Evolutionary conservation across 139 green algal species (phyloP), one percentile per base, ranked within the genome.

Genomic region (Chlorella sp.): DNA sequence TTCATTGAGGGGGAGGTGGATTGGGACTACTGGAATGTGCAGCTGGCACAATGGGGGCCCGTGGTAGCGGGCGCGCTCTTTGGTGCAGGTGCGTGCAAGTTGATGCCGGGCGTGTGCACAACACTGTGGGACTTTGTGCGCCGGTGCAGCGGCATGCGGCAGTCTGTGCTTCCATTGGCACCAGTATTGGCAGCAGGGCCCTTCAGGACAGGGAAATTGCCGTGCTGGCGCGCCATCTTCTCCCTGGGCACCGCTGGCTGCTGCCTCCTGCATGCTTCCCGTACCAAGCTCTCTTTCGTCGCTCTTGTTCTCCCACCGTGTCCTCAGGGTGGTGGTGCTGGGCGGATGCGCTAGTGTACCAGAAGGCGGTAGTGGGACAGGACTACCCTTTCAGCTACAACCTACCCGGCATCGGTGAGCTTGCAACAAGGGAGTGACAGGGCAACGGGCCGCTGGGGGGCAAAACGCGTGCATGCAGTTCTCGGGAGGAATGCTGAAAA

Each of bases 1-100:
- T 92, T 92, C 39, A 92, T 93, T 34, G 76, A 94, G 60, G 92
- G 88, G 1, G 91, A 95, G 24, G 82, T 95, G 39, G 90, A 94
- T 83, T 94, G 91, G 68, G 91, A 91, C 2, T 64, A 69, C 28
- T 81, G 86, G 28, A 28, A 80, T 15, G 34, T 48, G 36, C 69
- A 84, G 60, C 84, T 92, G n/a, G 34, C 37, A 19, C 39, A 82
- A 5, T 91, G 88, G 68, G 88, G 91, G 2, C 89, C 90, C 2
- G 15, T 92, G 30, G 4, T 94, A 22, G 86, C 92, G 19, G 92
- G 92, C 22, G 89, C 87, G 30, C 61, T 94, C 24, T 94, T 94
- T 82, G 91, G 92, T 12, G 86, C 89, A 39, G 92, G 91, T 90
- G 77, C 7, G 78, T 30, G 3, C 22, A 32, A 22, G 77, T 34